Conservation (phyloP, 1,284 basidiomycete genomes). For the Neonothopanus nambi region DNA sequence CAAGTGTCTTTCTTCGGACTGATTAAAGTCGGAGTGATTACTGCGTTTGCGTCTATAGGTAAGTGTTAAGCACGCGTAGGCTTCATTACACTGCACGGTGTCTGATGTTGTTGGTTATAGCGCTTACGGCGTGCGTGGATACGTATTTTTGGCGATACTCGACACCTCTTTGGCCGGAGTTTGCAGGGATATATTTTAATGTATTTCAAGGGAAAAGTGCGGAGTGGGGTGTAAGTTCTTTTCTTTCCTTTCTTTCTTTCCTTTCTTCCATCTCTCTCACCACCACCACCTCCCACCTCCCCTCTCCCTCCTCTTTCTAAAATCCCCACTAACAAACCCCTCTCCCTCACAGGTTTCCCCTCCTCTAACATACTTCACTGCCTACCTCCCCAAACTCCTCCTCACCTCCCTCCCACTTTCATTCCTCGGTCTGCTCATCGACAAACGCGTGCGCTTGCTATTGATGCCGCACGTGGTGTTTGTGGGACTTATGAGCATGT, state of each 20-base stretch:
- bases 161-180: constrained; percentile 81
- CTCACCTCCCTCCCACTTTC: constrained; percentile 68
- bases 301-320: too few relatives aligned
- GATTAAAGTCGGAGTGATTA: constrained; percentile 53
- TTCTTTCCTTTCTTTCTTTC: too few relatives aligned
- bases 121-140: constrained; percentile 68
- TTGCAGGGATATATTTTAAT: constrained; percentile 83
- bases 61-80: constrained; percentile 22
- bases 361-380: constrained; percentile 67
- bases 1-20: constrained; percentile 47
- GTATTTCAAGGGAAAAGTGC: constrained; percentile 83
- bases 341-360: constrained; percentile 73
- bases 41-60: constrained; percentile 62
- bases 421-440: constrained; percentile 47
- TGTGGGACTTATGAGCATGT: constrained; percentile 66
- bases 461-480: constrained; percentile 58
- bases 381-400: constrained; percentile 79
- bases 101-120: constrained; percentile 37
- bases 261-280: not conserved
- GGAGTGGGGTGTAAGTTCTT: constrained; percentile 84
- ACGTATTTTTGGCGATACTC: constrained; percentile 82
- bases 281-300: too few relatives aligned
- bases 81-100: not conserved
- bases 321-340: too few relatives aligned
- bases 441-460: constrained; percentile 50